Evolutionary conservation across 1,284 basidiomycete species (phyloP).

Genomic region (Puccinia novopanici): DNA sequence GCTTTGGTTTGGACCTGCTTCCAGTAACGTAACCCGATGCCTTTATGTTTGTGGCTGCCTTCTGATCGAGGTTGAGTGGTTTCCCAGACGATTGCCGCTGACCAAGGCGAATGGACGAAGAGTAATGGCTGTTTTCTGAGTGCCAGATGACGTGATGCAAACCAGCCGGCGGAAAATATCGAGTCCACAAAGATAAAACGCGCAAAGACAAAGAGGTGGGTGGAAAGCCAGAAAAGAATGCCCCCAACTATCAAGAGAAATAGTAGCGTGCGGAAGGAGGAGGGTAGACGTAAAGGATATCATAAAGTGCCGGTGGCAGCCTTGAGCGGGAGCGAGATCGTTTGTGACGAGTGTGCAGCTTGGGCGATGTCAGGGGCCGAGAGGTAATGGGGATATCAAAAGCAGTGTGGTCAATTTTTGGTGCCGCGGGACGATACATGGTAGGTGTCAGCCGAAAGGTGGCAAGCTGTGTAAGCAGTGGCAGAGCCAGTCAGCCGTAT

Average conservation of each 20-base stretch:
- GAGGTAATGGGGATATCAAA: conserved; percentile 33
- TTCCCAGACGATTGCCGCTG: conserved; percentile 55
- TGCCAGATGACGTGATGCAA: conserved; percentile 38
- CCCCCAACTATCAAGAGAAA: conserved; percentile 23
- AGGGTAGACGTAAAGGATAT: conserved; percentile 49
- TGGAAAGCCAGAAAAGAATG: conserved; percentile 41
- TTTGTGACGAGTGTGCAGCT: conserved; percentile 36
- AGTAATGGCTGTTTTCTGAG: conserved; percentile 55
- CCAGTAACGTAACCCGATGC: conserved; percentile 42
- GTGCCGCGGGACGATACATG: conserved; percentile 33
- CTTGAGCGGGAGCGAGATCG: conserved; percentile 42
- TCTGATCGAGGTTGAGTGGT: conserved; percentile 51
- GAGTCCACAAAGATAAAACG: conserved; percentile 42
- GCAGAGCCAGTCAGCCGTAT: not conserved
- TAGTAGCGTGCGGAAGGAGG: conserved; percentile 42
- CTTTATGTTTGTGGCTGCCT: conserved; percentile 22
- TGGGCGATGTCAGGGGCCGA: conserved; percentile 26
- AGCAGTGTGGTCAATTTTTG: conserved; percentile 16
- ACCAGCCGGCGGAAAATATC: conserved; percentile 41
- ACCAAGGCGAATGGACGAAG: conserved; percentile 52
- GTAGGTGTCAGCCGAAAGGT: not conserved
- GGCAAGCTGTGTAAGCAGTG: not conserved
- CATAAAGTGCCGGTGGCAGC: conserved; percentile 39
- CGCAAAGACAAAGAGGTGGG: conserved; percentile 38
- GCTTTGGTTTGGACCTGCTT: conserved; percentile 40